Evolutionary conservation across 768 basidiomycete species (phyloP), one percentile per base, ranked within the genome.

Genomic region (Basidioascus undulatus): DNA sequence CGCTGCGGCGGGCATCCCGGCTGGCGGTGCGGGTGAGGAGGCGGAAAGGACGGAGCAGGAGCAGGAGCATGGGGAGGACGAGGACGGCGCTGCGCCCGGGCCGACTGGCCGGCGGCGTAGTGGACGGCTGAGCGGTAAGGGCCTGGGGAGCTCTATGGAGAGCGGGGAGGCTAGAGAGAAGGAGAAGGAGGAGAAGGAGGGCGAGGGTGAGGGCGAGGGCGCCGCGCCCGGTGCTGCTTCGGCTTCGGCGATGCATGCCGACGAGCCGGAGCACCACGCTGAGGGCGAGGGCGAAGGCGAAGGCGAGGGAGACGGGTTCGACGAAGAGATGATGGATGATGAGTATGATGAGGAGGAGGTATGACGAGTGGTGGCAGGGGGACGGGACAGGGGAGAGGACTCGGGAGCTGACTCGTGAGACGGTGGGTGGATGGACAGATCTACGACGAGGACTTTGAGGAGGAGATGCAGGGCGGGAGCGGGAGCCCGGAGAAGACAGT

Each of bases 311-410:
- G 9, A 34, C 15, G 15, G 15, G 11, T 40, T 25, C 36, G 62
- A 68, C 18, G 70, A 72, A 12, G 81, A 86, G 33, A 75, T 81
- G 53, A 74, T 76, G 21, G 83, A 86, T 47, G 78, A 82, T 45
- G 76, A 76, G 48, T 62, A 79, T n/a, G 78, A 81, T 46, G 77
- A 77, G n/a, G n/a, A n/a, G n/a, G n/a, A n/a, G n/a, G n/a, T n/a
- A n/a, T n/a, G n/a, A n/a, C n/a, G n/a, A n/a, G n/a, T n/a, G n/a
- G n/a, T n/a, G n/a, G n/a, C n/a, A n/a, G n/a, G n/a, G n/a, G n/a
- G n/a, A n/a, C n/a, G n/a, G n/a, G 23, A 13, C 31, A 21, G 28
- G 8, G 20, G 44, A 35, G 54, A 52, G 19, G 52, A 47, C 20
- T 39, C 35, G 7, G 33, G 35, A 6, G 28, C 36, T 24, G 37